Base-by-base conservation (phyloP, 1,139 yeast genomes). In the Zygosaccharomyces pseudobailii region DNA sequence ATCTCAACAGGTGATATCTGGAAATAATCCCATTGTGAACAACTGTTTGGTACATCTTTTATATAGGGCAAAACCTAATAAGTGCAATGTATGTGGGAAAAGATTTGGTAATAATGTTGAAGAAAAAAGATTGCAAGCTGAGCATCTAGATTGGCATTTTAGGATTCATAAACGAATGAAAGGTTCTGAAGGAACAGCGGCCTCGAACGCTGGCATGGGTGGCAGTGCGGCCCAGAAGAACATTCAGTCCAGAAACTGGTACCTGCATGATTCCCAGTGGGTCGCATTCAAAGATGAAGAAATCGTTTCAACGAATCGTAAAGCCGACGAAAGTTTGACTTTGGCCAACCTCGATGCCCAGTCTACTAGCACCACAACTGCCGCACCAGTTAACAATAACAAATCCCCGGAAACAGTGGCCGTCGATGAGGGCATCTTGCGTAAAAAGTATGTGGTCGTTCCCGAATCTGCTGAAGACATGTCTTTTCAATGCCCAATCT, bases 141-240 rank as follows among this genome's bases (percentile, higher is more conserved):
- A 74, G 6, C 98, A 92, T 67, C 71, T 88, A 57, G 98, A 92
- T 68, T 92, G 97, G 97, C 98, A 92, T 71, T 89, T 89, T 71
- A 79, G 97, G 61, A 86, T 88, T 46, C 90, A 88, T 66, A 87
- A 86, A 61, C 84, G 87, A 58, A 71, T 86, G 43, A 79, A 86
- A 41, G 84, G 67, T 24, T 54, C 65, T 5, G 53, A 53, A 10
- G 49, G 77, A 36, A 68, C 72, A 7, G 59, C 65, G 37, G 56
- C 59, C 4, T 79, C 81, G 31, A 34, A 37, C n/a, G 37, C 52
- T 4, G 46, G 46, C 27, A 46, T 35, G 34, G 48, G 48, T 28
- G 44, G 48, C 7, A 53, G 55, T 13, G 50, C 62, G 1, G 55
- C 63, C 1, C 59, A 61, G 31, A 63, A 62, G 43, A 63, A 63